Conservation (phyloP, 164 flowering plant species). For the Chimonanthus salicifolius region DNA sequence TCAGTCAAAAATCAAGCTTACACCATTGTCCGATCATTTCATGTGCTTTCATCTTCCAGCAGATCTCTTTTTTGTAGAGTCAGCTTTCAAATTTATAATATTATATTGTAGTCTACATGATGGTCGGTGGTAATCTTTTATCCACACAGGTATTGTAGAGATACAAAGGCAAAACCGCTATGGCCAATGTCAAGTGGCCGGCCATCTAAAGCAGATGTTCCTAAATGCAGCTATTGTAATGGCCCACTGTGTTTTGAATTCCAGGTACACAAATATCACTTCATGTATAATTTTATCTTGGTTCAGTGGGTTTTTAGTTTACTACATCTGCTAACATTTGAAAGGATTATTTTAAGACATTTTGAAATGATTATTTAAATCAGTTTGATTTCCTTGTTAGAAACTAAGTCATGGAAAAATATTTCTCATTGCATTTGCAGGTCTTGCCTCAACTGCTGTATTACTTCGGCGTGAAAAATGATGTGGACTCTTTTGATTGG, state of each 20-base stretch:
- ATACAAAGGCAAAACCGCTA: constrained; percentile 55
- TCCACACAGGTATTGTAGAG: constrained; percentile 52
- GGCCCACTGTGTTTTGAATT: constrained; percentile 57
- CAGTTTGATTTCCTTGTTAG: neutral
- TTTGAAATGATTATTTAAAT: constrained; percentile 1
- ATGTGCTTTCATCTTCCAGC: neutral
- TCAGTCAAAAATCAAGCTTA: neutral
- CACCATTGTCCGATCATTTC: neutral
- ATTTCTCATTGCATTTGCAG: constrained; percentile 26
- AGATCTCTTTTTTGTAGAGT: no score
- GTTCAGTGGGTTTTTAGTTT: no score
- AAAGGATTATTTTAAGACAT: constrained; percentile 55
- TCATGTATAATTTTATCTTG: no score
- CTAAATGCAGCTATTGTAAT: constrained; percentile 63
- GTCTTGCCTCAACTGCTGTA: constrained; percentile 79
- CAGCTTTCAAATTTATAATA: neutral
- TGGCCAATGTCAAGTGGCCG: constrained; percentile 88
- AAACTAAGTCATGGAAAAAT: neutral
- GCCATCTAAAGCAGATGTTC: constrained; percentile 58
- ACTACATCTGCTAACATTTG: constrained; percentile 34
- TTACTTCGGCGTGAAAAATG: constrained; percentile 74
- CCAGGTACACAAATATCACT: constrained; percentile 44
- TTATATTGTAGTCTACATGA: neutral
- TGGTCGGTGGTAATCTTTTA: neutral
- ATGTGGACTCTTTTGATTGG: constrained; percentile 73